phyloP scores from a whole-genome alignment of 2,329 filamentous ascomycete genomes.

The Fusarium decemcellulare region DNA sequence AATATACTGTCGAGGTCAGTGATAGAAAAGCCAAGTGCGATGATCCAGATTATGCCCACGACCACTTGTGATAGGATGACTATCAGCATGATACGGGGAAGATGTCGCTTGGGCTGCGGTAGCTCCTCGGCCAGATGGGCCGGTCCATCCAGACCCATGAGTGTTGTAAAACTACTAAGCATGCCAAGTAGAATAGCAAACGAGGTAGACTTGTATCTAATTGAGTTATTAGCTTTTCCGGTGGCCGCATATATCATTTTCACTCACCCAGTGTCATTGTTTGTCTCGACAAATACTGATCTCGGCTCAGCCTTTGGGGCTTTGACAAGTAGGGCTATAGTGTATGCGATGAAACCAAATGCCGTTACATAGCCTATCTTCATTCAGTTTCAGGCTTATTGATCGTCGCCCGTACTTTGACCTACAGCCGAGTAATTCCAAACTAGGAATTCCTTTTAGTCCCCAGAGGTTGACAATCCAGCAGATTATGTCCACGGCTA shows the following conservation, averaged over 20 bases:
- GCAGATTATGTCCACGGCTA: not conserved
- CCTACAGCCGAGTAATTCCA: constrained; percentile 13
- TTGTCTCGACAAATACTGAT: not conserved
- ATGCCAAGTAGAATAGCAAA: not conserved
- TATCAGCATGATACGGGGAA: not conserved
- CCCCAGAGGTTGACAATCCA: constrained; percentile 6
- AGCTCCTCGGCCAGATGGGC: constrained; percentile 4
- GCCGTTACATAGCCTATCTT: not conserved
- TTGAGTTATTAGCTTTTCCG: not conserved
- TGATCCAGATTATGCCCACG: constrained; percentile 7
- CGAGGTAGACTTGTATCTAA: not conserved
- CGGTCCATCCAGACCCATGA: not conserved
- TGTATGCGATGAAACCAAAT: constrained; percentile 11
- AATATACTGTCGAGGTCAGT: not conserved
- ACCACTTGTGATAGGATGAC: not conserved
- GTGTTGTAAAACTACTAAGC: not conserved
- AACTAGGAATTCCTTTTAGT: not conserved
- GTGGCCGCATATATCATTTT: not conserved
- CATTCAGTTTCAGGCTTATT: no score
- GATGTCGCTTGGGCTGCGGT: not conserved
- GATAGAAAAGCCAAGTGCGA: constrained; percentile 7
- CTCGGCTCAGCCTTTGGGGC: not conserved
- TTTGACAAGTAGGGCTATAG: not conserved
- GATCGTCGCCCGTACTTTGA: not conserved
- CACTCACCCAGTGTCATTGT: constrained; percentile 1